Conservation (phyloP, 805 yeast genomes). For the Teunomyces cretensis region DNA sequence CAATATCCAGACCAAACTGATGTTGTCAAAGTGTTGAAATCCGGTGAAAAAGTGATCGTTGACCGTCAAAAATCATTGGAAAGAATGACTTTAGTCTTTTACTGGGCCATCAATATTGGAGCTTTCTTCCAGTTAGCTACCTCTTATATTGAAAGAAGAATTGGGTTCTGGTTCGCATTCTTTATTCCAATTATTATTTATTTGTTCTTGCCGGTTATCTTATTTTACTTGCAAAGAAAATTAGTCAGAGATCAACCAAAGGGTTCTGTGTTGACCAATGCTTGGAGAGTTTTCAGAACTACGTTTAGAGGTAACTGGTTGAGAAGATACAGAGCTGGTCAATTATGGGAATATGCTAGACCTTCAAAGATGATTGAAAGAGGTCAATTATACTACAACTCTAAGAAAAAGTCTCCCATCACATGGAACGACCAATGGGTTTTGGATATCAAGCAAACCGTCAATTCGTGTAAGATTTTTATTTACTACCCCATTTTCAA, state of each 20-base stretch:
- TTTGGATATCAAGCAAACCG: slow-evolving; percentile 43
- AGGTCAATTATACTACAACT: slow-evolving; percentile 35
- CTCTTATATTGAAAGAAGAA: slow-evolving; percentile 48
- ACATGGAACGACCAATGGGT: slow-evolving; percentile 49
- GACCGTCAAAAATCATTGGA: slow-evolving; percentile 46
- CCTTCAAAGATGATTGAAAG: slow-evolving; percentile 45
- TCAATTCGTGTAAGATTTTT: slow-evolving; percentile 47
- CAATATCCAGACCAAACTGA: slow-evolving; percentile 56
- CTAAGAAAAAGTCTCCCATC: slow-evolving; percentile 20
- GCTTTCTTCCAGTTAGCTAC: slow-evolving; percentile 54
- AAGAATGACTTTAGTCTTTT: slow-evolving; percentile 45
- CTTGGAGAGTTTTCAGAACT: slow-evolving; percentile 40
- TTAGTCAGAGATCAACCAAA: slow-evolving; percentile 34
- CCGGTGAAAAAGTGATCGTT: slow-evolving; percentile 66
- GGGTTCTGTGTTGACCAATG: slow-evolving; percentile 49
- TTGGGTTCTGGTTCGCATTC: slow-evolving; percentile 57
- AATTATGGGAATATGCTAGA: slow-evolving; percentile 51
- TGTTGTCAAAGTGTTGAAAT: slow-evolving; percentile 53
- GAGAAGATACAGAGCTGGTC: slow-evolving; percentile 36
- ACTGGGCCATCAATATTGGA: slow-evolving; percentile 57
- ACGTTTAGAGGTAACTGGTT: slow-evolving; percentile 45
- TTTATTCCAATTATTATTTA: slow-evolving; percentile 43
- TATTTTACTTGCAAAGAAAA: slow-evolving; percentile 23
- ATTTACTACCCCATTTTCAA: slow-evolving; percentile 39
- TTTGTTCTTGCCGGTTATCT: slow-evolving; percentile 30